Conservation (phyloP, 768 basidiomycete species). For the Tricholoma matsutake region DNA sequence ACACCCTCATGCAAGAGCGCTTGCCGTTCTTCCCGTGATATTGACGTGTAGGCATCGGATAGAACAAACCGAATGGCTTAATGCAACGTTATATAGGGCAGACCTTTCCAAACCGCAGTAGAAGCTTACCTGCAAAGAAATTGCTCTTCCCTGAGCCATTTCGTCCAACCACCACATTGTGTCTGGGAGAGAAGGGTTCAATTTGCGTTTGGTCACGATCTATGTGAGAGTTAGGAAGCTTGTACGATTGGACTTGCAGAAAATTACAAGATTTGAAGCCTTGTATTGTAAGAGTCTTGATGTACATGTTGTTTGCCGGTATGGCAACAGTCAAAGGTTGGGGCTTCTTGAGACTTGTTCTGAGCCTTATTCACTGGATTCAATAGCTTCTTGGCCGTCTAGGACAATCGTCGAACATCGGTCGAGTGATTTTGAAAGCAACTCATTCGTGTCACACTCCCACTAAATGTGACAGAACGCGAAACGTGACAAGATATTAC, state of each 20-base stretch:
- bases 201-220: constrained; percentile 89
- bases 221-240: constrained; percentile 24
- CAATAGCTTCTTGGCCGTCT: neutral
- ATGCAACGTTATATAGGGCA: neutral
- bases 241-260: neutral
- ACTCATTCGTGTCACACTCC: neutral
- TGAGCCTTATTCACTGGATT: neutral
- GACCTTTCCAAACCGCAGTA: neutral
- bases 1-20: constrained; percentile 93
- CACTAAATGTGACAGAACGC: constrained; percentile 1
- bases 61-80: constrained; percentile 95
- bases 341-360: neutral
- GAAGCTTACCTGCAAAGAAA: constrained; percentile 84
- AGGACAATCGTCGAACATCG: neutral
- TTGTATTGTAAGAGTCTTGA: constrained; percentile 87
- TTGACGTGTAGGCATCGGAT: constrained; percentile 95
- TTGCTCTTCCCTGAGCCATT: constrained; percentile 99
- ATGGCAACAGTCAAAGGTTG: neutral
- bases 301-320: constrained; percentile 52
- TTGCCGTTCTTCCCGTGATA: constrained; percentile 91
- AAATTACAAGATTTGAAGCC: constrained; percentile 97
- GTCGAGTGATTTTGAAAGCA: neutral
- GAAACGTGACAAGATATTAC: neutral
- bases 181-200: constrained; percentile 89
- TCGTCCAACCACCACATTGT: constrained; percentile 95